A percentile compares a stretch with the other conserved stretches of the same genome.
These are phyloP conservation scores for Xylaria hypoxylon DNA, from an alignment of 2,329 filamentous ascomycete species.

Conservation along the genomic window DNA sequence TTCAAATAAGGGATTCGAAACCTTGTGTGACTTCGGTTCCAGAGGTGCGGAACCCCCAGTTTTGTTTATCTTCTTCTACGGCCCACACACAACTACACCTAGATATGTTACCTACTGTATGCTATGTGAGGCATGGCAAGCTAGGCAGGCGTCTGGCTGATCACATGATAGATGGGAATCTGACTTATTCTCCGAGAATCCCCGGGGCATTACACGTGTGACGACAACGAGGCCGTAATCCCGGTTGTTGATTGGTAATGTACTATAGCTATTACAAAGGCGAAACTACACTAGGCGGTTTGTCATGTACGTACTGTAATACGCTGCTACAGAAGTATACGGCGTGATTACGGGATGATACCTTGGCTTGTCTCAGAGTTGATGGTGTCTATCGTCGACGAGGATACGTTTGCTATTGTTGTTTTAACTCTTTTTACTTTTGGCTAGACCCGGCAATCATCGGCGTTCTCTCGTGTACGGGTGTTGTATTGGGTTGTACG, in stretches of 20 bases:
- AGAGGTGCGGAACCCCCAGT: conserved; percentile 14
- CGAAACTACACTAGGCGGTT: neutral
- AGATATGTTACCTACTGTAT: too few relatives aligned
- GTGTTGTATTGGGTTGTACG: neutral
- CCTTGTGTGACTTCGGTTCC: conserved; percentile 18
- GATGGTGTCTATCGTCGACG: conserved; percentile 15
- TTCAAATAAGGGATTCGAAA: conserved; percentile 21
- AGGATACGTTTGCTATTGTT: neutral
- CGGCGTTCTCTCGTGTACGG: neutral
- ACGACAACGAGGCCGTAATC: neutral
- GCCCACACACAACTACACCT: too few relatives aligned
- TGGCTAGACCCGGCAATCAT: neutral
- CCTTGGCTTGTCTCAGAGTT: conserved; percentile 23
- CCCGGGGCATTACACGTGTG: neutral
- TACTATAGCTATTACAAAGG: neutral
- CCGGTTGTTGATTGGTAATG: neutral
- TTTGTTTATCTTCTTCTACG: neutral
- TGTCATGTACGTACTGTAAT: neutral
- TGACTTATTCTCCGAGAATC: too few relatives aligned
- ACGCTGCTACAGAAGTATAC: neutral
- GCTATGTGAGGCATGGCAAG: too few relatives aligned
- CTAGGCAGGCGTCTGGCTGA: too few relatives aligned
- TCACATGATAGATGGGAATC: too few relatives aligned
- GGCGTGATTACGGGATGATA: neutral
- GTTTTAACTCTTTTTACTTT: neutral